Evolutionary conservation across 2,329 filamentous ascomycete species (phyloP).

Genomic region (Penicillium hesseltinei): DNA sequence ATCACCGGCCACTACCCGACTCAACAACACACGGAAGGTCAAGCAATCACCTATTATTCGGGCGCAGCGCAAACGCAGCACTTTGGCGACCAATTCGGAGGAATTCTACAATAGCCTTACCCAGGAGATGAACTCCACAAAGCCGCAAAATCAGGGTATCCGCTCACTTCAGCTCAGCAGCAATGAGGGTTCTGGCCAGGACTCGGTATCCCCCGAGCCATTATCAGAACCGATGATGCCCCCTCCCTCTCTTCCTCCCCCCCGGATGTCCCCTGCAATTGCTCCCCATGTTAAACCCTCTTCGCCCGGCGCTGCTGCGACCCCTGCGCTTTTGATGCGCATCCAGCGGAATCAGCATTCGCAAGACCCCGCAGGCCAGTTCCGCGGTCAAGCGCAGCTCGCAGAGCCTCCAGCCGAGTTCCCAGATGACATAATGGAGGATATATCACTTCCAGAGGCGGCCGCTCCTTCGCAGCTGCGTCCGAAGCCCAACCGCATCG

Average conservation of each 20-base stretch:
- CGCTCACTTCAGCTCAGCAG: slow-evolving; percentile 38
- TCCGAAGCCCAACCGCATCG: slow-evolving; percentile 51
- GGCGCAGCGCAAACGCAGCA: slow-evolving; percentile 41
- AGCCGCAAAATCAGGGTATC: slow-evolving; percentile 26
- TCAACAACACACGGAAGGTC: slow-evolving; percentile 37
- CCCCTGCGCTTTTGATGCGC: slow-evolving; percentile 84
- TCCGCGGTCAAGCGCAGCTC: slow-evolving; percentile 35
- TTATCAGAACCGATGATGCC: slow-evolving; percentile 52
- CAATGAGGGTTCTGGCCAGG: slow-evolving; percentile 47
- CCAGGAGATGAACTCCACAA: slow-evolving; percentile 33
- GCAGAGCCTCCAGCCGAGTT: slow-evolving; percentile 39
- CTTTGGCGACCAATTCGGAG: slow-evolving; percentile 33
- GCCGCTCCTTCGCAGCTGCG: slow-evolving; percentile 47
- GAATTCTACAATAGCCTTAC: slow-evolving; percentile 37
- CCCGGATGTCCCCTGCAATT: slow-evolving; percentile 43
- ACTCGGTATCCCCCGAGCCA: slow-evolving; percentile 51
- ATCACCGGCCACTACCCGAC: slow-evolving; percentile 33
- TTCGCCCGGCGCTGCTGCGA: slow-evolving; percentile 62
- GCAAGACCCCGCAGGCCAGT: slow-evolving; percentile 39
- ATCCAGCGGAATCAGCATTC: slow-evolving; percentile 53
- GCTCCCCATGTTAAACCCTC: slow-evolving; percentile 29
- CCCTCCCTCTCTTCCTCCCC: slow-evolving; percentile 47
- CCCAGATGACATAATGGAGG: slow-evolving; percentile 60
- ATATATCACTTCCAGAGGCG: slow-evolving; percentile 72
- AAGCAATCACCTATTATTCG: slow-evolving; percentile 48